Evolutionary conservation across 441 rosid genomes (phyloP).

Genomic region (Cnidoscolus chayamansa): DNA sequence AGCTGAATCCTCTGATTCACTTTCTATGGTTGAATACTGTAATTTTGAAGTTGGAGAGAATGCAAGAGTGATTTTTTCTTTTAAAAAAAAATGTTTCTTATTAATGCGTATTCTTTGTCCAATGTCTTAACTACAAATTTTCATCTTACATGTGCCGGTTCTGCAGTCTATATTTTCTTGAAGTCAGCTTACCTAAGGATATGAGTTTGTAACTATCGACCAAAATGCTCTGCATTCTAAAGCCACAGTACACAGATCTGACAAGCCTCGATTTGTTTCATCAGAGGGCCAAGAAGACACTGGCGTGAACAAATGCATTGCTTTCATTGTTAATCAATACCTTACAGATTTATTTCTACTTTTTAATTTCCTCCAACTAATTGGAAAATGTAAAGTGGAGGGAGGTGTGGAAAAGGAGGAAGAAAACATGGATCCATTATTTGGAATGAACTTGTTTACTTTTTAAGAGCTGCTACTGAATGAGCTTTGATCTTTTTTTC

Average conservation of each 20-base stretch:
- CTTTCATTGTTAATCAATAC: neutral
- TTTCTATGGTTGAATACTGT: neutral
- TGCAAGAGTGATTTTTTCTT: neutral
- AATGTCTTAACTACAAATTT: neutral
- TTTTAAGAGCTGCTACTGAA: neutral
- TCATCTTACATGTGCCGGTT: slow-evolving; percentile 9
- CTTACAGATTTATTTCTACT: neutral
- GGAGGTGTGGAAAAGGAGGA: neutral
- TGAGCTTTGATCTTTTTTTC: neutral
- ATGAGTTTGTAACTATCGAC: slow-evolving; percentile 50
- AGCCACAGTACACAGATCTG: neutral
- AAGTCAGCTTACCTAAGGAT: slow-evolving; percentile 76
- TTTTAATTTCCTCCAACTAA: neutral
- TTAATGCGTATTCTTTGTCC: neutral
- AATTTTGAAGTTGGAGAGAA: neutral
- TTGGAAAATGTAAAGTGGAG: neutral
- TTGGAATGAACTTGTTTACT: neutral
- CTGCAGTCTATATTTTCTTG: slow-evolving; percentile 86
- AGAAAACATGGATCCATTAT: neutral
- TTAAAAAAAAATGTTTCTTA: neutral
- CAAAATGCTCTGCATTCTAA: slow-evolving; percentile 24
- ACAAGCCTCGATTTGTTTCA: neutral
- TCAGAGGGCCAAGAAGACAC: neutral
- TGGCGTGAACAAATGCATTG: neutral
- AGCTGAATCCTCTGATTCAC: neutral